Evolutionary conservation across 805 yeast species (phyloP).

Genomic region (Candida berthetii): DNA sequence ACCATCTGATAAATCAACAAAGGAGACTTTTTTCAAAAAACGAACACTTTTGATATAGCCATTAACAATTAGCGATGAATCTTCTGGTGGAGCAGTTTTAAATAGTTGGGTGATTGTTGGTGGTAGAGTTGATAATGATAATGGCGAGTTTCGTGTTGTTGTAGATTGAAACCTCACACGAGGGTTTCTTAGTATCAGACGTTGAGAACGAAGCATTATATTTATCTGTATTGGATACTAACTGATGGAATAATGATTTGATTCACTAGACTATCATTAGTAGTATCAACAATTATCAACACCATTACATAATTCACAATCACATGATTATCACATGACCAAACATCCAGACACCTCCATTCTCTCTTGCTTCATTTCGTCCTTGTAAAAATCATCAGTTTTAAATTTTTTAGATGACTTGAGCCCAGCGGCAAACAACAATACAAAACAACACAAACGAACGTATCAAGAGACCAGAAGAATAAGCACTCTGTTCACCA

Average conservation of each 20-base stretch:
- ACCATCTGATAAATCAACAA: constrained; percentile 80
- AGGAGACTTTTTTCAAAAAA: constrained; percentile 67
- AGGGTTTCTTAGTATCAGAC: background rate
- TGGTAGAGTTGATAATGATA: constrained; percentile 1
- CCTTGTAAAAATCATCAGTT: background rate
- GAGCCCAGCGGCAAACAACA: too few relatives aligned
- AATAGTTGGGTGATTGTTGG: constrained; percentile 10
- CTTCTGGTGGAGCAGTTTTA: constrained; percentile 13
- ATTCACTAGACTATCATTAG: too few relatives aligned
- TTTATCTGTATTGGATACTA: too few relatives aligned
- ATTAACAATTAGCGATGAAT: constrained; percentile 36
- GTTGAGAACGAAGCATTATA: background rate
- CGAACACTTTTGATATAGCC: constrained; percentile 81
- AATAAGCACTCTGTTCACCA: too few relatives aligned
- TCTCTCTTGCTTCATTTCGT: too few relatives aligned
- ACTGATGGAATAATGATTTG: too few relatives aligned
- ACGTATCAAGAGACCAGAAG: too few relatives aligned
- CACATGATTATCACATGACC: background rate
- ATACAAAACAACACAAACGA: too few relatives aligned
- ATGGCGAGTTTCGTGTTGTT: background rate
- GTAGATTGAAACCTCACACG: background rate
- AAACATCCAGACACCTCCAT: background rate
- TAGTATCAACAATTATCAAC: too few relatives aligned
- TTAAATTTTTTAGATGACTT: too few relatives aligned
- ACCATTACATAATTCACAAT: too few relatives aligned